These are phyloP conservation scores for Geranomyces variabilis DNA, from an alignment of 192 early-diverging fungal genomes.

Conservation along the genomic window DNA sequence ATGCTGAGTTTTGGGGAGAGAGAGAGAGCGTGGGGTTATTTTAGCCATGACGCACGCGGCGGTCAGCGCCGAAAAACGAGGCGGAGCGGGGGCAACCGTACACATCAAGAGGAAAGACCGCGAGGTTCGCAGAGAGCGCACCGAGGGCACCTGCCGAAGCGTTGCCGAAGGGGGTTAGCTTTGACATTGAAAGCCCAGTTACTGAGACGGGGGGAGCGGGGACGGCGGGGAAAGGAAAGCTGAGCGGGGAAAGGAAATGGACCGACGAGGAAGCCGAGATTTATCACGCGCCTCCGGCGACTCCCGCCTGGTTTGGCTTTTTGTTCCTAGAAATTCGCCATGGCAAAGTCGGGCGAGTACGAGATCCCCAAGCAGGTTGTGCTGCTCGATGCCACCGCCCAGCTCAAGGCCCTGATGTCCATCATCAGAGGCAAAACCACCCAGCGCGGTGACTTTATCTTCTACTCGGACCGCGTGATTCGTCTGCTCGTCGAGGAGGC, in stretches of 20 bases:
- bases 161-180: constrained; percentile 83
- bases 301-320: no score
- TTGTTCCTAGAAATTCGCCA: no score
- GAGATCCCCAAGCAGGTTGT: constrained; percentile 29
- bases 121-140: constrained; percentile 85
- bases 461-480: constrained; percentile 65
- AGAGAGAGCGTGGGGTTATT: neutral
- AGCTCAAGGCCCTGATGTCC: constrained; percentile 50
- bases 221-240: no score
- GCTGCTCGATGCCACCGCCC: constrained; percentile 35
- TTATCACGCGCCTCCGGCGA: no score
- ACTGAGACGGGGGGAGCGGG: neutral
- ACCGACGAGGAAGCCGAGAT: no score
- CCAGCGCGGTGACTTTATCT: constrained; percentile 88
- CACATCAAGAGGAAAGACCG: constrained; percentile 97
- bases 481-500: constrained; percentile 92
- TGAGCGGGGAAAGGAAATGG: no score
- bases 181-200: no score
- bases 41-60: neutral
- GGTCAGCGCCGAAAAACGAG: neutral
- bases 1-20: constrained; percentile 54
- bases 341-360: constrained; percentile 11
- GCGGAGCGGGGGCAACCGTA: constrained; percentile 42
- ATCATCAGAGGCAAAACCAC: constrained; percentile 78
- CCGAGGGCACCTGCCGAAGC: constrained; percentile 90